Conservation (phyloP, 176 grass and related monocot genomes). For the Musa itinerans region DNA sequence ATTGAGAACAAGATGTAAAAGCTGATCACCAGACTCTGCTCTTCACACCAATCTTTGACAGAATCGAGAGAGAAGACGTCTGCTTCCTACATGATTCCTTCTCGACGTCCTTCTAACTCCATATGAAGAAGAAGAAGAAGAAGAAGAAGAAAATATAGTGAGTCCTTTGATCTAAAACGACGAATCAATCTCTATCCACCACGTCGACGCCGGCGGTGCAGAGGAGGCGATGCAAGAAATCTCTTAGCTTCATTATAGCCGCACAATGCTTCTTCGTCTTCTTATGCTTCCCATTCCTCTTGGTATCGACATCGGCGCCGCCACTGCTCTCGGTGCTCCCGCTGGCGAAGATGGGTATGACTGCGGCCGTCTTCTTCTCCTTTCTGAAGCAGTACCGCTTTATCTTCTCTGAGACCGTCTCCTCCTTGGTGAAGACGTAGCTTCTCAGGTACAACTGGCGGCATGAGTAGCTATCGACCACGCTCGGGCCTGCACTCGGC, state of each 20-base stretch:
- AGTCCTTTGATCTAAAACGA: too few species aligned
- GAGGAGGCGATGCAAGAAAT: slow-evolving; percentile 56
- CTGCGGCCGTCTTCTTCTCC: slow-evolving; percentile 43
- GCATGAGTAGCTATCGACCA: slow-evolving; percentile 95
- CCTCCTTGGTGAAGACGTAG: slow-evolving; percentile 94
- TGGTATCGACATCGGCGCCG: slow-evolving; percentile 24
- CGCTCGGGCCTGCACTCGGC: background rate
- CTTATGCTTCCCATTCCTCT: slow-evolving; percentile 8
- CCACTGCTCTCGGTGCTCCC: slow-evolving; percentile 4
- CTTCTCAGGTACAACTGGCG: slow-evolving; percentile 91
- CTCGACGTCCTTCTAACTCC: too few species aligned
- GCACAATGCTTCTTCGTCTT: slow-evolving; percentile 25
- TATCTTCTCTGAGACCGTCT: slow-evolving; percentile 70
- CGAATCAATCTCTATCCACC: slow-evolving; percentile 25
- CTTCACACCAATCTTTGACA: too few species aligned
- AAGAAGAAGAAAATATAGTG: too few species aligned
- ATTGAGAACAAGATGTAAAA: too few species aligned
- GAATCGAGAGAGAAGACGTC: too few species aligned
- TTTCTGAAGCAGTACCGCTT: slow-evolving; percentile 46
- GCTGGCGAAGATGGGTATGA: slow-evolving; percentile 39
- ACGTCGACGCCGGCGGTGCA: slow-evolving; percentile 65
- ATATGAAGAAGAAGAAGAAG: too few species aligned
- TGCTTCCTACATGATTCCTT: too few species aligned
- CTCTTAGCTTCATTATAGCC: slow-evolving; percentile 34
- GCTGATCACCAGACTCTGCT: too few species aligned